Percentiles rank a stretch among this genome's conserved stretches.
Evolutionary conservation across 2,329 filamentous ascomycete genomes (phyloP).

Genomic region (Bipolaris zeicola): DNA sequence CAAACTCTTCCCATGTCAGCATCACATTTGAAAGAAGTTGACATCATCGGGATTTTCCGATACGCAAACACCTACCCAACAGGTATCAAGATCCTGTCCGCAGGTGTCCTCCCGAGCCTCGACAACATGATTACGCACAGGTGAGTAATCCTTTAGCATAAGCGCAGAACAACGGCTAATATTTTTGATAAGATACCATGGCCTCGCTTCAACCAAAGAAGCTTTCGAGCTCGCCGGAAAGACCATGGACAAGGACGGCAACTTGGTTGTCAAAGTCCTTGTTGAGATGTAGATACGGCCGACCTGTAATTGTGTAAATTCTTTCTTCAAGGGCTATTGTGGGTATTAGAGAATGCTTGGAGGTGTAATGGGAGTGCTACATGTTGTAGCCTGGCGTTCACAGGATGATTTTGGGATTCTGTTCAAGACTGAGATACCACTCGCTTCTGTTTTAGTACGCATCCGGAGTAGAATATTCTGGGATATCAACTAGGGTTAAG

Average conservation of each 20-base stretch:
- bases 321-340: conserved; percentile 2
- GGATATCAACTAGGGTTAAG: neutral
- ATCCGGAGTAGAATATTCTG: conserved; percentile 9
- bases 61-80: conserved; percentile 61
- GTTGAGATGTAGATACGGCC: conserved; percentile 33
- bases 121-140: conserved; percentile 61
- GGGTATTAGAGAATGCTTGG: conserved; percentile 17
- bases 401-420: conserved; percentile 4
- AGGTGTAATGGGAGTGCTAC: conserved; percentile 2
- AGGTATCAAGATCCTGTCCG: conserved; percentile 60
- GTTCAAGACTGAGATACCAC: conserved; percentile 23
- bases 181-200: conserved; percentile 40
- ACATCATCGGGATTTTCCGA: conserved; percentile 63
- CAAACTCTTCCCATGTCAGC: conserved; percentile 61
- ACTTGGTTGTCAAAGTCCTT: conserved; percentile 59
- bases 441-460: conserved; percentile 10
- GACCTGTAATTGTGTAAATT: conserved; percentile 10
- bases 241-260: conserved; percentile 58
- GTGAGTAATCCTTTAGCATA: neutral
- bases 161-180: neutral
- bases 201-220: conserved; percentile 55
- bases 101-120: conserved; percentile 56
- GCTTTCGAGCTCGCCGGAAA: conserved; percentile 59
- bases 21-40: conserved; percentile 61
- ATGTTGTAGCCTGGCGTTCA: conserved; percentile 18